Evolutionary conservation across 768 basidiomycete species (phyloP).

Genomic region (Leucogyrophana mollusca): DNA sequence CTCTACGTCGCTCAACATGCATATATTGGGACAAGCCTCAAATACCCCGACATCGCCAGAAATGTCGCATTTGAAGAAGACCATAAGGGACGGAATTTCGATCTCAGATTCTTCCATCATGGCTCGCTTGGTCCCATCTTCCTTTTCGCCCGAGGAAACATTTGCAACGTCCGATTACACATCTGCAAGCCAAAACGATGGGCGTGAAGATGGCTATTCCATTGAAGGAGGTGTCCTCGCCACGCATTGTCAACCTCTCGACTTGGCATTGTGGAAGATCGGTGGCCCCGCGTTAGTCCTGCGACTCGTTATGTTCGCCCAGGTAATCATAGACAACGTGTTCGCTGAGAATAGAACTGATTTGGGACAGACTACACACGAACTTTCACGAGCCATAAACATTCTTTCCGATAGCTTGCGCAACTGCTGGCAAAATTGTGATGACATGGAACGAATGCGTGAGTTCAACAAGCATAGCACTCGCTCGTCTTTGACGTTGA

Average conservation of each 20-base stretch:
- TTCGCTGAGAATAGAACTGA: not conserved
- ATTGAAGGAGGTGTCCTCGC: conserved; percentile 55
- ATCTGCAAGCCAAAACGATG: not conserved
- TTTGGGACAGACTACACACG: conserved; percentile 61
- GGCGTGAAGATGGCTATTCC: not conserved
- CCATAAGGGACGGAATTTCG: conserved; percentile 39
- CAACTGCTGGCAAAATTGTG: conserved; percentile 90
- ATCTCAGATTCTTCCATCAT: conserved; percentile 40
- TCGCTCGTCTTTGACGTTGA: conserved; percentile 5
- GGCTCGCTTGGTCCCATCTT: conserved; percentile 34
- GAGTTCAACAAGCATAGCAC: conserved; percentile 26
- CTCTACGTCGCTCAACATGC: conserved; percentile 80
- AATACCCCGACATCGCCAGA: conserved; percentile 38
- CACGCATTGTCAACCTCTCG: conserved; percentile 62
- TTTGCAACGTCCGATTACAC: not conserved
- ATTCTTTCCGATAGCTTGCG: conserved; percentile 76
- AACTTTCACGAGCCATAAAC: conserved; percentile 69
- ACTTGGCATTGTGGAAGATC: conserved; percentile 76
- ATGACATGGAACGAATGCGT: conserved; percentile 92
- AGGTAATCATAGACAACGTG: conserved; percentile 39
- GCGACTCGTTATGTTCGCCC: conserved; percentile 72
- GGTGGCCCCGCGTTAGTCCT: conserved; percentile 79
- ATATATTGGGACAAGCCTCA: conserved; percentile 52
- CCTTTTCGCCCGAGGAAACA: conserved; percentile 14
- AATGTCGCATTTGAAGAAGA: conserved; percentile 32